These are phyloP conservation scores for Fraxinus anomala DNA, from an alignment of 257 asterid species.

Conservation along the genomic window DNA sequence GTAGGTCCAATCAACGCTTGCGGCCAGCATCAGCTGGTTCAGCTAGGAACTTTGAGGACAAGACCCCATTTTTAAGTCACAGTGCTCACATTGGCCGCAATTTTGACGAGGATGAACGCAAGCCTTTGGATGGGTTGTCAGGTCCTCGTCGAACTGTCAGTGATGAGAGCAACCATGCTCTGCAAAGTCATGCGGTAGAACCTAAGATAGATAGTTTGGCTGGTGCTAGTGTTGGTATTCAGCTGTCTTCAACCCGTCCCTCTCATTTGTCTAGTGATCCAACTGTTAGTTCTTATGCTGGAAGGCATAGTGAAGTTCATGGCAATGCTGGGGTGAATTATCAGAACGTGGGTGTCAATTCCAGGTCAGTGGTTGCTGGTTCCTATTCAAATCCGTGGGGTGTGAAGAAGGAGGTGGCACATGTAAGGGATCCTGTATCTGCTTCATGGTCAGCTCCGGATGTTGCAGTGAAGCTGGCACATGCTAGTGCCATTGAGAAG, in stretches of 20 bases:
- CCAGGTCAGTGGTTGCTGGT: conserved; percentile 52
- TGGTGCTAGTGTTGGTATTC: conserved; percentile 46
- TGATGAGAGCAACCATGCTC: conserved; percentile 62
- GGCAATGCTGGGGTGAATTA: conserved; percentile 46
- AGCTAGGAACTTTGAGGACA: conserved; percentile 66
- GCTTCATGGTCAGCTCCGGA: conserved; percentile 76
- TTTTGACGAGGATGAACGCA: conserved; percentile 96
- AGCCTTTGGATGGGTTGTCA: conserved; percentile 80
- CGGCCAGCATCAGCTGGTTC: conserved; percentile 93
- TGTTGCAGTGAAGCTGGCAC: conserved; percentile 73
- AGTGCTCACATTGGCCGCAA: conserved; percentile 68
- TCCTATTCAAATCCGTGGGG: conserved; percentile 89
- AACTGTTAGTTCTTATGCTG: conserved; percentile 47
- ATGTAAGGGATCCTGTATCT: conserved; percentile 53
- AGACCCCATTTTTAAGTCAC: conserved; percentile 62
- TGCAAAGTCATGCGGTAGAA: conserved; percentile 43
- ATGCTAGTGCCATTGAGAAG: conserved; percentile 94
- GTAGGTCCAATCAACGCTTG: conserved; percentile 65
- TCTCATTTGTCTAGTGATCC: conserved; percentile 50
- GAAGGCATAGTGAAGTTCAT: conserved; percentile 54
- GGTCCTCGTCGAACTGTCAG: conserved; percentile 75
- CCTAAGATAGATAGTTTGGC: conserved; percentile 46
- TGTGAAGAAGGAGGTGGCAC: conserved; percentile 57
- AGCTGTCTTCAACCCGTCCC: conserved; percentile 47
- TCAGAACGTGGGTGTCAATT: conserved; percentile 48